Base-by-base conservation (phyloP, 257 asterid genomes). In the Solanum piurae region DNA sequence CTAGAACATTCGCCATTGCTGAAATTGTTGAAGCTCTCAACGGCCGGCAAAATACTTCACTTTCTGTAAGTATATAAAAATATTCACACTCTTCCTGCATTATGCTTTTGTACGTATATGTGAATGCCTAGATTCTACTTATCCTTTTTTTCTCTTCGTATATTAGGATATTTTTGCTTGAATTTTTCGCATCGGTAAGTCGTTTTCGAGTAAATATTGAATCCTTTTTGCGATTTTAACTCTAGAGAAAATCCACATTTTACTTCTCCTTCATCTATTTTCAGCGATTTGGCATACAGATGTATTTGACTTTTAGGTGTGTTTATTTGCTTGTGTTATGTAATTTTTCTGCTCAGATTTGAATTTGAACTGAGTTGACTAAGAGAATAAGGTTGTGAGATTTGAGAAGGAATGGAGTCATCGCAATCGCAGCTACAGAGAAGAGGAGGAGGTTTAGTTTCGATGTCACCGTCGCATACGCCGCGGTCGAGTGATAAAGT, bases 401-500 rank as follows among this genome's bases (percentile, higher is more conserved):
- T 49, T 87, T 55, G 42, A n/a, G 71, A 34, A 88, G 89, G 40
- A 79, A 95, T 94, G 98, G 98, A 95, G 91, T 84, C 92, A 73
- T 75, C 94, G n/a, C 88, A 86, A 16, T 71, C 84, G 66, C 91
- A 87, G 69, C 89, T 85, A 37, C 94, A 93, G 87, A 92, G 98
- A 91, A 95, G 98, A 80, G 86, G 71, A 49, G 86, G 86, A 1
- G 93, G 93, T 40, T 86, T 91, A 88, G 95, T 91, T 88, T 91
- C 96, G 49, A 88, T 92, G 83, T 93, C 98, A 23, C 96, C 96
- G 11, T 92, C 95, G 12, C 98, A 95, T 27, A 96, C 98, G 13
- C 99, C 98, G 80, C 95, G 94, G 46, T 96, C 99, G 60, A 92
- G 89, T 85, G 98, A 95, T 86, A 96, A 94, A 91, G 87, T 84